phyloP scores from a whole-genome alignment of 352 stramenopile genomes.

The Phytophthora kernoviae region DNA sequence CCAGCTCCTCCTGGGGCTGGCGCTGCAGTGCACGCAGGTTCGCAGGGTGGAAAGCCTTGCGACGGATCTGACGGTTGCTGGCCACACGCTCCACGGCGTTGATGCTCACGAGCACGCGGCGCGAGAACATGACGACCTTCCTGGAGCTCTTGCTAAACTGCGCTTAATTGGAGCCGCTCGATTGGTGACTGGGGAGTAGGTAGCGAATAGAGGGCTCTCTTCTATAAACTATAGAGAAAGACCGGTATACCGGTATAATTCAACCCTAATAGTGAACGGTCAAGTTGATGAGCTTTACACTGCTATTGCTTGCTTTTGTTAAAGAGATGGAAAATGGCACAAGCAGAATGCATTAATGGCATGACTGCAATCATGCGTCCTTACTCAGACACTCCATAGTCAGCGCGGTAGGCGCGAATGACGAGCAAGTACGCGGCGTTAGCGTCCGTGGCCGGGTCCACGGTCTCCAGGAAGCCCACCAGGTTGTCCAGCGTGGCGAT shows the following conservation, averaged over 20 bases:
- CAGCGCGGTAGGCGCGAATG: slow-evolving; percentile 77
- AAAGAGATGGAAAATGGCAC: too few relatives aligned
- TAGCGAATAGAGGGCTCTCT: slow-evolving; percentile 3
- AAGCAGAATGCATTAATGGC: slow-evolving; percentile 12
- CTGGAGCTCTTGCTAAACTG: slow-evolving; percentile 25
- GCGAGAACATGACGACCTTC: slow-evolving; percentile 56
- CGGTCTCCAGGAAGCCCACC: slow-evolving; percentile 87
- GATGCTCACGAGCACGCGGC: slow-evolving; percentile 55
- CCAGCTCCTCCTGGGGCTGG: slow-evolving; percentile 52
- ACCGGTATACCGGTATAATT: too few relatives aligned
- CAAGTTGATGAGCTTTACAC: too few relatives aligned
- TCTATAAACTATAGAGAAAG: not conserved
- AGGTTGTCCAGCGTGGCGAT: slow-evolving; percentile 95
- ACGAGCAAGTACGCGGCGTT: slow-evolving; percentile 70
- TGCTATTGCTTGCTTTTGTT: too few relatives aligned
- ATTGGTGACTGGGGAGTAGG: slow-evolving; percentile 17
- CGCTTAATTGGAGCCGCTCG: slow-evolving; percentile 20
- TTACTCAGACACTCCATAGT: slow-evolving; percentile 70
- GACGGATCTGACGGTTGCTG: slow-evolving; percentile 87
- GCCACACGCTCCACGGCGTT: slow-evolving; percentile 66
- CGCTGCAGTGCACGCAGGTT: slow-evolving; percentile 71
- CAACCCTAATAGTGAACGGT: too few relatives aligned
- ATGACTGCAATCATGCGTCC: slow-evolving; percentile 5
- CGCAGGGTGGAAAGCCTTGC: slow-evolving; percentile 78
- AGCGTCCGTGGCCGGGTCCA: slow-evolving; percentile 41